Base-by-base conservation (phyloP, 1,139 yeast species). In the Yamadazyma songkhlaensis region DNA sequence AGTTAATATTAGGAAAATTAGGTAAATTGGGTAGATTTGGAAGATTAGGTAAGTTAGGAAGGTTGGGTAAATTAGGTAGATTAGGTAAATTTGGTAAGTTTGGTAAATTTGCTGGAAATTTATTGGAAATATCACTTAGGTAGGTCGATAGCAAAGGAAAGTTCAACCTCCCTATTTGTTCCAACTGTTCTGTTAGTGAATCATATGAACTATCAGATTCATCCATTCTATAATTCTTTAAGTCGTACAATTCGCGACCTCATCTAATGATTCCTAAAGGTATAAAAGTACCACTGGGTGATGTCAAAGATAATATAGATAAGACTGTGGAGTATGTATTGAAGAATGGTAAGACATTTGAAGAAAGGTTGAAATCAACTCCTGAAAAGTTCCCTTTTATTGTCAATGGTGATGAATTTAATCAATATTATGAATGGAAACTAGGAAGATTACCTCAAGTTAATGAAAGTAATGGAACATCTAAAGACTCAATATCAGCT, bases 321-420 rank as follows among this genome's bases (percentile, higher is more conserved):
- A 85, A 84, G 53, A 86, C 96, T 0, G 86, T 84, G 1, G 77
- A 67, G 3, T 87, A 83, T 52, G 87, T 89, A 9, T 51, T 64
- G 24, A 72, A 85, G 46, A 84, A 86, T 53, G 96, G 96, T 0
- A 55, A 51, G 25, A 60, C 68, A 8, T 85, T 88, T 59, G 94
- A 83, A 49, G 67, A 70, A 5, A 65, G 87, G 40, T 71, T 88
- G 37, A 62, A 64, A 31, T 63, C 62, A 26, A 60, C 60, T 14
- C 31, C 41, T 17, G 74, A 72, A 41, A 81, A 82, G 55, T 88
- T 88, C 54, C 63, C 74, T 20, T 89, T 89, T 53, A 57, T 88
- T 9, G 59, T 68, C 13, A 67, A 67, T 1, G 64, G 61, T 8
- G 76, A 84, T 55, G 74, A 79, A 15, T 79, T 75, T 53, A 59